phyloP scores from a whole-genome alignment of 345 rosid species.

The Aquilaria sinensis region DNA sequence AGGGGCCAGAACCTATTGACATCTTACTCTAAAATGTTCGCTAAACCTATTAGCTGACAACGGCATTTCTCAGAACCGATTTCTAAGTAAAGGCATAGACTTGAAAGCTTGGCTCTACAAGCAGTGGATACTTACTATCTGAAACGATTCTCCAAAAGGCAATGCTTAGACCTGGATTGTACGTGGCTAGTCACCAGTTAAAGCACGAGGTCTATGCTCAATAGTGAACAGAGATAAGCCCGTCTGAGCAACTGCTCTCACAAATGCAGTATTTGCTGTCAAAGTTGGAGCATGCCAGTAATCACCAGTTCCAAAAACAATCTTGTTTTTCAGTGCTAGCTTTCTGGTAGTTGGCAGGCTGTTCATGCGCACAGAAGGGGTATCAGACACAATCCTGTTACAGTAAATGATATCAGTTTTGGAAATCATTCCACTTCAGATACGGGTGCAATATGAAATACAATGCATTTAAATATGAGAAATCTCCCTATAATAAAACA shows the following conservation, averaged over 20 bases:
- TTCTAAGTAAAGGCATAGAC: no score
- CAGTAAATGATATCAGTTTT: conserved; percentile 12
- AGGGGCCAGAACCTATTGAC: no score
- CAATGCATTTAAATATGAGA: not conserved
- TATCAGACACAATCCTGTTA: conserved; percentile 66
- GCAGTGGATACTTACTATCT: no score
- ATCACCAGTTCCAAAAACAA: conserved; percentile 87
- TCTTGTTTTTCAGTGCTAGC: conserved; percentile 77
- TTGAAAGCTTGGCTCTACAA: no score
- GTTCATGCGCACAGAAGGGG: conserved; percentile 71
- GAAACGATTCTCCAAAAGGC: not conserved
- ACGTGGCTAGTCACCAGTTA: conserved; percentile 53
- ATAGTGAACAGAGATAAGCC: conserved; percentile 77
- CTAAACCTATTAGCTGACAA: no score
- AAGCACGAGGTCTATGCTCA: conserved; percentile 80
- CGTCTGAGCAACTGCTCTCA: conserved; percentile 84
- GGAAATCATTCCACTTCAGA: not conserved
- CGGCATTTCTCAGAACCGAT: no score
- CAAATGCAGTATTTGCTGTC: conserved; percentile 90
- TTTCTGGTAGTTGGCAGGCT: conserved; percentile 84
- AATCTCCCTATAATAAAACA: no score
- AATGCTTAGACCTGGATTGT: not conserved
- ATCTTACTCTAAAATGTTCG: no score
- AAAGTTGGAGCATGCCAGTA: conserved; percentile 69
- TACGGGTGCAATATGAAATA: not conserved